phyloP scores from a whole-genome alignment of 2,329 filamentous ascomycete species.

The Cryphonectria carpinicola region DNA sequence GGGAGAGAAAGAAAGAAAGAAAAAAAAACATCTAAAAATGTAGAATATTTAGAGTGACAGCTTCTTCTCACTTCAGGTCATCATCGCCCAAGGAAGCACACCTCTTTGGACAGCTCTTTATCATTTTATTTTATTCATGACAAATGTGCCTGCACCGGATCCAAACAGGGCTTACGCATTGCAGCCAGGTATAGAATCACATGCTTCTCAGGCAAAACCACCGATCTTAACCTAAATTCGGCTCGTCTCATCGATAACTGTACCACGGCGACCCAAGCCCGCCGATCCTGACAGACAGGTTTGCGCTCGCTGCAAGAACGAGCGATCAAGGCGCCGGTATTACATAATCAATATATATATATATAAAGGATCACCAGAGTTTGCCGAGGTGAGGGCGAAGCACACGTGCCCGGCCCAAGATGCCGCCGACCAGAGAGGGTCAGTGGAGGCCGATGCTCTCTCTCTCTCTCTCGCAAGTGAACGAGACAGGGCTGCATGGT shows the following conservation, averaged over 20 bases:
- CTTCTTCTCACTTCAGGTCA: background rate
- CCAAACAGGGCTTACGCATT: background rate
- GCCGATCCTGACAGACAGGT: background rate
- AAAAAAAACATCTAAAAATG: background rate
- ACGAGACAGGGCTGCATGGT: background rate
- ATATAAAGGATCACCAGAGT: background rate
- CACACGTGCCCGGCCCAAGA: background rate
- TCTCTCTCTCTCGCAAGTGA: background rate
- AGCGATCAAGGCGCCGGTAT: background rate
- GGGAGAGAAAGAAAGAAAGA: too few species aligned
- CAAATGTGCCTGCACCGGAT: background rate
- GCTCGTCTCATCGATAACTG: background rate
- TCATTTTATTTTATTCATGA: too few species aligned
- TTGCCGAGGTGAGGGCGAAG: background rate
- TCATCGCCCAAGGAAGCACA: background rate
- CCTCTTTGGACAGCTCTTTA: background rate
- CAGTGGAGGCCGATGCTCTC: background rate
- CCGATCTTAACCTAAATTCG: background rate
- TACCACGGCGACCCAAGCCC: background rate
- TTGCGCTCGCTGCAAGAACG: background rate
- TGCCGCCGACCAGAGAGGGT: background rate
- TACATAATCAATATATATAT: background rate
- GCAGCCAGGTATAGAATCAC: background rate
- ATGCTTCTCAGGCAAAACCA: background rate
- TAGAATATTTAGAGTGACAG: background rate